phyloP scores from a whole-genome alignment of 1,139 yeast species.

The Hansenula sp. region DNA sequence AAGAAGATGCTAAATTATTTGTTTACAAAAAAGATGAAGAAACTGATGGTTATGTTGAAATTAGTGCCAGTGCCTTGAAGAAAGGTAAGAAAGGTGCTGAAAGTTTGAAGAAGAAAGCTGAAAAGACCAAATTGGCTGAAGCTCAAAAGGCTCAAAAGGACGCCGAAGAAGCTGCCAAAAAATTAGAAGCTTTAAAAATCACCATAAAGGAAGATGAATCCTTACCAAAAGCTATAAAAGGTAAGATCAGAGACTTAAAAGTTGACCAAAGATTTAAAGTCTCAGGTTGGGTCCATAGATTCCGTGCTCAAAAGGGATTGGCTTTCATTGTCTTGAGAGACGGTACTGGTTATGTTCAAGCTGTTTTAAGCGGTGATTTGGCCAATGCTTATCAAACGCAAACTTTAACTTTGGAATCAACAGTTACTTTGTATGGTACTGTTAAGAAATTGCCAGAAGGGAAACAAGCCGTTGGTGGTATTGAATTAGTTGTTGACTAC shows the following conservation, averaged over 20 bases:
- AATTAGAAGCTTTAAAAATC: constrained; percentile 77
- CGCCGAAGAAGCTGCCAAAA: constrained; percentile 64
- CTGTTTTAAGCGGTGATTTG: constrained; percentile 84
- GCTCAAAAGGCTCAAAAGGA: constrained; percentile 58
- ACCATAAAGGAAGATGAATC: constrained; percentile 67
- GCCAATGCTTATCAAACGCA: constrained; percentile 86
- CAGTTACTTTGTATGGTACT: constrained; percentile 76
- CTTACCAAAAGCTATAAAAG: constrained; percentile 64
- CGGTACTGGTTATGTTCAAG: constrained; percentile 88
- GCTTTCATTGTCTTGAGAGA: constrained; percentile 92
- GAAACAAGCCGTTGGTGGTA: constrained; percentile 96
- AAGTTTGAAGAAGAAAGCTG: constrained; percentile 83
- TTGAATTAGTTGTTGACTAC: constrained; percentile 87
- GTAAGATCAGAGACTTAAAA: constrained; percentile 51
- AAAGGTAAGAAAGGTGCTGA: constrained; percentile 97
- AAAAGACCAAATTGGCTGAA: constrained; percentile 68
- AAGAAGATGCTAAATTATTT: constrained; percentile 52
- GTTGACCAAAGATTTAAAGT: constrained; percentile 66
- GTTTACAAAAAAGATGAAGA: constrained; percentile 67
- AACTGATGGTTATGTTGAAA: constrained; percentile 62
- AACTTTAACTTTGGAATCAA: constrained; percentile 84
- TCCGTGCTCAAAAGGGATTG: constrained; percentile 88
- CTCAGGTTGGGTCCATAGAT: constrained; percentile 95
- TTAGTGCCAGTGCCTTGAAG: constrained; percentile 90
- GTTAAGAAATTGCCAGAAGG: constrained; percentile 89